Percentiles rank a stretch among this genome's conserved stretches.
Evolutionary conservation across 306 rosid species (phyloP).

Genomic region (Hippophae rhamnoides): DNA sequence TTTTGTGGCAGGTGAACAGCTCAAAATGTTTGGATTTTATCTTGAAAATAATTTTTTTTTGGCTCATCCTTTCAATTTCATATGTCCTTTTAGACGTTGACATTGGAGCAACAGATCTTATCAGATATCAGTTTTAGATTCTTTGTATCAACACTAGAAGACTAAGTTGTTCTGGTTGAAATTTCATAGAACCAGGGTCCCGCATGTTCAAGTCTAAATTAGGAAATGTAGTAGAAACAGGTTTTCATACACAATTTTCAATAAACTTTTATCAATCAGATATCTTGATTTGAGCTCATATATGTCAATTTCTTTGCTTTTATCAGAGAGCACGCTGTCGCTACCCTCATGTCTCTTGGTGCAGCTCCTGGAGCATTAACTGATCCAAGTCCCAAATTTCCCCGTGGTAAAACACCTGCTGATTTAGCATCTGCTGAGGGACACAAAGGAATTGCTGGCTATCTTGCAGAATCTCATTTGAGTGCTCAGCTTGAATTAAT

Average conservation of each 20-base stretch:
- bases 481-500: constrained; percentile 43
- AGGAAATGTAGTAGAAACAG: too few species aligned
- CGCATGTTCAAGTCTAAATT: too few species aligned
- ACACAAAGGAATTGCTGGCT: constrained; percentile 84
- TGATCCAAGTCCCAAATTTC: constrained; percentile 71
- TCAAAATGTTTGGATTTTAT: constrained; percentile 9
- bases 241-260: too few species aligned
- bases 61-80: neutral
- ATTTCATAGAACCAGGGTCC: too few species aligned
- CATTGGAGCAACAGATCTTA: too few species aligned
- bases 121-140: too few species aligned
- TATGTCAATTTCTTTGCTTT: constrained; percentile 10
- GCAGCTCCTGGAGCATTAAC: constrained; percentile 56
- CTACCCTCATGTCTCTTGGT: constrained; percentile 49
- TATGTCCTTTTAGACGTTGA: neutral
- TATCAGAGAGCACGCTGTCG: constrained; percentile 69
- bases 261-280: too few species aligned
- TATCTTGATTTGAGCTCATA: too few species aligned
- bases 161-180: too few species aligned
- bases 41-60: neutral
- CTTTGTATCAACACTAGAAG: too few species aligned
- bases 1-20: constrained; percentile 64
- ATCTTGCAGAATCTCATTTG: constrained; percentile 63
- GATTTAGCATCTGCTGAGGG: constrained; percentile 72
- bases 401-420: constrained; percentile 50